These are phyloP conservation scores for Fusarium praegraminearum DNA, from an alignment of 2,329 filamentous ascomycete genomes.

Conservation along the genomic window DNA sequence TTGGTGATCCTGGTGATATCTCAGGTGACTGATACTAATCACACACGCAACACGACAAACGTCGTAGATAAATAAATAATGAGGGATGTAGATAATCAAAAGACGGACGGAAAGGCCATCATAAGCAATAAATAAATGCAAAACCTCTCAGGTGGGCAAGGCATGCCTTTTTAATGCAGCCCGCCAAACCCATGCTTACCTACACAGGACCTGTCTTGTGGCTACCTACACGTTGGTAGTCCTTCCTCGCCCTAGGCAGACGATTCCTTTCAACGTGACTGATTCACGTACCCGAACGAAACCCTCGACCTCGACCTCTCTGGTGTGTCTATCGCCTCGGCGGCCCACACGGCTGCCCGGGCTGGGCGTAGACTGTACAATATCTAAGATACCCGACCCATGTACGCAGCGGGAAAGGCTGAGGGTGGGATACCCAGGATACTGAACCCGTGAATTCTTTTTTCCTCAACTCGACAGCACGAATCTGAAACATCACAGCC, in stretches of 20 bases:
- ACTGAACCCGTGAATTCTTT: conserved; percentile 23
- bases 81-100: conserved; percentile 7
- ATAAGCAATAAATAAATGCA: conserved; percentile 12
- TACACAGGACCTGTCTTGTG: conserved; percentile 15
- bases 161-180: conserved; percentile 30
- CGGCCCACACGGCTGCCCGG: conserved; percentile 36
- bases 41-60: background rate
- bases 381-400: background rate
- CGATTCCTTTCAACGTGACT: conserved; percentile 38
- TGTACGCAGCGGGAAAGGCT: conserved; percentile 5
- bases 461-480: conserved; percentile 4
- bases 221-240: conserved; percentile 6
- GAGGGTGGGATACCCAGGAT: conserved; percentile 35
- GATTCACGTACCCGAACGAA: conserved; percentile 22
- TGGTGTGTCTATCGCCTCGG: conserved; percentile 22
- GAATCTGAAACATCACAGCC: conserved; percentile 34
- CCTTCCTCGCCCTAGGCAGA: conserved; percentile 35
- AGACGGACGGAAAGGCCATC: conserved; percentile 30
- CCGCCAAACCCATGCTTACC: conserved; percentile 20
- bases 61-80: conserved; percentile 16
- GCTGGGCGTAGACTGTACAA: conserved; percentile 24
- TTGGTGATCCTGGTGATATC: conserved; percentile 25
- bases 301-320: conserved; percentile 6
- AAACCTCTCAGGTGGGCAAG: conserved; percentile 17
- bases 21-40: conserved; percentile 36